phyloP scores from a whole-genome alignment of 176 grass and related monocot species.

The Zoysia japonica region DNA sequence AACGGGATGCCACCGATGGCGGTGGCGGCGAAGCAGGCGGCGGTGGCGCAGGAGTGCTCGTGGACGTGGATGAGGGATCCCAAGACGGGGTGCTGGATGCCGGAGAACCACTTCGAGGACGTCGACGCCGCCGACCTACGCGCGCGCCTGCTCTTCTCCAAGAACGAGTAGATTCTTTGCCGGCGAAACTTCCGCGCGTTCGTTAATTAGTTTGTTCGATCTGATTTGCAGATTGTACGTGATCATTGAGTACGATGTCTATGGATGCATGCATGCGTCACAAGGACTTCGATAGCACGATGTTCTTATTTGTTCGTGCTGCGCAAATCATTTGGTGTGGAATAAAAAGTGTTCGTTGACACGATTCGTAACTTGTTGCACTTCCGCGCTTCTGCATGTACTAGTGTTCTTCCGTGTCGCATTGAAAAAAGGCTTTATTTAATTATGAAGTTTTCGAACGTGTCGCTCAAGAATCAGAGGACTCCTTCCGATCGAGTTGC shows the following conservation, averaged over 20 bases:
- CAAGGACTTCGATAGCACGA: neutral
- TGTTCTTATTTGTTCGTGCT: too few species aligned
- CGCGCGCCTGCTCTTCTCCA: conserved; percentile 45
- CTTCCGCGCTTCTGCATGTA: too few species aligned
- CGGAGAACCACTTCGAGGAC: conserved; percentile 50
- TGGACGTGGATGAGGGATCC: conserved; percentile 90
- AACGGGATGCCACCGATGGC: neutral
- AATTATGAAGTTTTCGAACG: neutral
- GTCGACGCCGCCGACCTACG: conserved; percentile 51
- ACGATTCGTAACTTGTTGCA: neutral
- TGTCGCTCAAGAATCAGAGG: neutral
- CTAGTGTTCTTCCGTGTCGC: too few species aligned
- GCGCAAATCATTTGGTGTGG: neutral
- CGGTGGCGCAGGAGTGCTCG: conserved; percentile 43
- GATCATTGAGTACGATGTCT: neutral
- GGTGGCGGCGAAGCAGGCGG: neutral
- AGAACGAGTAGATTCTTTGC: conserved; percentile 27
- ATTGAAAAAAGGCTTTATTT: too few species aligned
- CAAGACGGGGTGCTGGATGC: conserved; percentile 65
- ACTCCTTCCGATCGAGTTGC: too few species aligned
- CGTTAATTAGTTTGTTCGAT: neutral
- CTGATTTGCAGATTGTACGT: neutral
- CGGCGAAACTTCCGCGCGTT: neutral
- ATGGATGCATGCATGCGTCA: neutral
- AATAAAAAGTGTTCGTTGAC: neutral